Percentiles rank a stretch among this genome's conserved stretches.
Evolutionary conservation across 495 filamentous ascomycete species (phyloP).

Genomic region (Tuber calosporum): DNA sequence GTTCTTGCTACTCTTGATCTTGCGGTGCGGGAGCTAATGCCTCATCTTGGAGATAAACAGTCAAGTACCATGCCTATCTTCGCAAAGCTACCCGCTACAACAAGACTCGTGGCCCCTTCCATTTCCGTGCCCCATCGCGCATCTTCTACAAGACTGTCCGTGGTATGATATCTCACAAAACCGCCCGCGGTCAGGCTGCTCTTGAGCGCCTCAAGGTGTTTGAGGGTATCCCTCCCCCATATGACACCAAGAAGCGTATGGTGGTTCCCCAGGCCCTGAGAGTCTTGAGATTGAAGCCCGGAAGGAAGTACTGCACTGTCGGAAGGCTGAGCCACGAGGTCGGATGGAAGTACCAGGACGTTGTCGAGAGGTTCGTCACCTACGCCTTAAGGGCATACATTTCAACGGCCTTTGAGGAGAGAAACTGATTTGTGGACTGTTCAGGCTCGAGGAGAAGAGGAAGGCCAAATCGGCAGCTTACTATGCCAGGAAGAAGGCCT

Average conservation of each 20-base stretch:
- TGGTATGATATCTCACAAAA: constrained; percentile 99
- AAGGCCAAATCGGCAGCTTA: constrained; percentile 98
- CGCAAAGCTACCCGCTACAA: constrained; percentile 99
- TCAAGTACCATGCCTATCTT: constrained; percentile 99
- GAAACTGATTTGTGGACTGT: constrained; percentile 43
- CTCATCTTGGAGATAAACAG: constrained; percentile 49
- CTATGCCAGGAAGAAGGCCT: constrained; percentile 98
- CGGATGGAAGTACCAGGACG: constrained; percentile 99
- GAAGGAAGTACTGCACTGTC: constrained; percentile 99
- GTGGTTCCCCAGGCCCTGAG: constrained; percentile 97
- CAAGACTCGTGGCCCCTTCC: constrained; percentile 97
- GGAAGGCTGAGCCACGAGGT: constrained; percentile 96
- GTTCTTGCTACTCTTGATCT: neutral
- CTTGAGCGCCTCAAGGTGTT: constrained; percentile 98
- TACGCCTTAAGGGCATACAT: neutral
- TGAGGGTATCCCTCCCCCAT: constrained; percentile 97
- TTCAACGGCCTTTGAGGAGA: neutral
- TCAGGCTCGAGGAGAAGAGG: constrained; percentile 94
- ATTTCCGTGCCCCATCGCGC: constrained; percentile 96
- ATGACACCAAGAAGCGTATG: constrained; percentile 99
- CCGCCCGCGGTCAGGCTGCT: constrained; percentile 88
- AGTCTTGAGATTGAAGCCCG: constrained; percentile 88
- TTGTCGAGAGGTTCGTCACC: constrained; percentile 79
- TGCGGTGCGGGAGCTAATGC: constrained; percentile 16
- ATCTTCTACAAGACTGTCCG: constrained; percentile 99